Base-by-base conservation (phyloP, 2,329 filamentous ascomycete species). In the Cytospora mali region DNA sequence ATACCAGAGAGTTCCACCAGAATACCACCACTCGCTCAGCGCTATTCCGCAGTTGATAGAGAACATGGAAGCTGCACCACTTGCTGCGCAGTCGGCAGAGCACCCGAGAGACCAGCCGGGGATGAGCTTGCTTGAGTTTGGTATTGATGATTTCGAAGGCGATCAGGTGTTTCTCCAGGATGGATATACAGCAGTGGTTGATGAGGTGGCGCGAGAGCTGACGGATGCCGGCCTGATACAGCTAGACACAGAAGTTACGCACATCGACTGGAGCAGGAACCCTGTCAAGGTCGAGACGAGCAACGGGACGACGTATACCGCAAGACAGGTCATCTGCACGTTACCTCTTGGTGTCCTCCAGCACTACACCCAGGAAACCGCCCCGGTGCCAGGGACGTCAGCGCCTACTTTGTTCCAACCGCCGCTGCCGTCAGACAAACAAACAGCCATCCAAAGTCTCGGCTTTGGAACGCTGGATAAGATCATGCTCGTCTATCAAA, bases 41-140 rank as follows among this genome's bases (percentile, higher is more conserved):
- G 53, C 42, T 23, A 56, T 61, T 52, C 59, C 59, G 11, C 59
- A 61, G 21, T 61, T 61, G 18, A 16, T 61, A 31, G 59, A 61
- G 31, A 51, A 23, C 33, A 61, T 61, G 52, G 59, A 61, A 29
- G 59, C 59, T 18, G 59, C 59, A 5, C 59, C 59, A 25, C 53
- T 61, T 23, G 59, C 59, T 18, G 59, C 59, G 23, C 59, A 55
- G 46, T 61, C 59, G 29, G 59, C 59, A 9, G 59, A 61, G 42
- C 28, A 51, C 16, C 18, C 53, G 18, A 23, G 42, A 7, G 59
- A 42, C 14, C 59, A 27, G 25, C 52, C 28, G 11, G 59, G 59
- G 16, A 50, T 61, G 59, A 52, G 59, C 35, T 33, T 61, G 52
- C 59, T 61, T 13, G 59, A 61, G 31, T 61, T 61, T 21, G 59